Conservation (phyloP, 2,329 filamentous ascomycete species). For the Pseudonectria buxi region DNA sequence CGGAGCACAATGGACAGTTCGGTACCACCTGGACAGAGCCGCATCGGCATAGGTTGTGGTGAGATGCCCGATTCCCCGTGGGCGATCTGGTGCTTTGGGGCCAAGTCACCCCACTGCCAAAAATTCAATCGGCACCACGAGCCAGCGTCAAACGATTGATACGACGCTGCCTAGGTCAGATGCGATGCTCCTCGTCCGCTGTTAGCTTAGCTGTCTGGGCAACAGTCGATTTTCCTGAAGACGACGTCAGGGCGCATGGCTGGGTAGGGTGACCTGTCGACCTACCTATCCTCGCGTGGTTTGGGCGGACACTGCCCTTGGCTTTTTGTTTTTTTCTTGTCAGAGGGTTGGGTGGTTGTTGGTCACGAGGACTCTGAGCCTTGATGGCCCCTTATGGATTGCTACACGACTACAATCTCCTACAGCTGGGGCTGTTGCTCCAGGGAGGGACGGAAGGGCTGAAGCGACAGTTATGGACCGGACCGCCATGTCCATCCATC, state of each 20-base stretch:
- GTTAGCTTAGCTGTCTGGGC: slow-evolving; percentile 8
- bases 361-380: no score
- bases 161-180: slow-evolving; percentile 11
- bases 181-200: slow-evolving; percentile 1
- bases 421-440: no score
- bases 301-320: no score
- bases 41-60: slow-evolving; percentile 12
- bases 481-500: no score
- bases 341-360: no score
- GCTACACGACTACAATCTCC: no score
- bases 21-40: slow-evolving; percentile 18
- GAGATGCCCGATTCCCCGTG: slow-evolving; percentile 11
- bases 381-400: no score
- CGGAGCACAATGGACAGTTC: slow-evolving; percentile 16
- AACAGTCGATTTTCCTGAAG: slow-evolving; percentile 10
- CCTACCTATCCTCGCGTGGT: no score
- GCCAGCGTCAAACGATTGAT: slow-evolving; percentile 17
- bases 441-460: no score
- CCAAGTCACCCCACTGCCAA: slow-evolving; percentile 23
- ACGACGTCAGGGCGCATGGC: slow-evolving; percentile 13
- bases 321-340: no score
- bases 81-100: slow-evolving; percentile 14
- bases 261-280: slow-evolving; percentile 19
- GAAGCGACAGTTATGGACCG: no score
- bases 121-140: slow-evolving; percentile 22